Conservation (phyloP, 768 basidiomycete species). For the Mycena chlorophos region DNA sequence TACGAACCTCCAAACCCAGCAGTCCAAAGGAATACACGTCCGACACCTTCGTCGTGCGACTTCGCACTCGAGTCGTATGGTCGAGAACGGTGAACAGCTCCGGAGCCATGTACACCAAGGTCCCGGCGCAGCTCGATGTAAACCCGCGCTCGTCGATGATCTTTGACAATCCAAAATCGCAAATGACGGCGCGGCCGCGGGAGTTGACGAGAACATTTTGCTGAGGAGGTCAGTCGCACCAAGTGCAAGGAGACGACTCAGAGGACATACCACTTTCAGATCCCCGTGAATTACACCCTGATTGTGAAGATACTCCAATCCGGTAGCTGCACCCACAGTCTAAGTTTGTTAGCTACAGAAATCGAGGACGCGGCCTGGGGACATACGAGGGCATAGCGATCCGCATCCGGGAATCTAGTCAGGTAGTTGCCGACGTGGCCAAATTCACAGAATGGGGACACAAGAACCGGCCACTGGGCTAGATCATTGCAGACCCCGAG, state of each 20-base stretch:
- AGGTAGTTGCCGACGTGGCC: conserved; percentile 14
- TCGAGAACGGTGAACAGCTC: conserved; percentile 13
- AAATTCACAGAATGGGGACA: conserved; percentile 15
- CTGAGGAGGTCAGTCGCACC: neutral
- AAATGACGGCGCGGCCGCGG: conserved; percentile 5
- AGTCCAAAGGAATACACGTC: conserved; percentile 18
- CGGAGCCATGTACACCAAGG: conserved; percentile 15
- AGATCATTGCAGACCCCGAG: conserved; percentile 16
- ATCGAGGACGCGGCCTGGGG: neutral
- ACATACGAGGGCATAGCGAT: conserved; percentile 2
- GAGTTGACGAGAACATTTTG: conserved; percentile 17
- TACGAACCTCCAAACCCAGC: conserved; percentile 10
- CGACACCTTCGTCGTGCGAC: conserved; percentile 4
- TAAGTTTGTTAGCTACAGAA: neutral
- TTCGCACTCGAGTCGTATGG: neutral
- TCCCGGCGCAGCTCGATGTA: conserved; percentile 12
- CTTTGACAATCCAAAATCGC: conserved; percentile 20
- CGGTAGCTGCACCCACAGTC: neutral
- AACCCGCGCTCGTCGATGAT: conserved; percentile 7
- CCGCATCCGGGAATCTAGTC: neutral
- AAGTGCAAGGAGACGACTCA: neutral
- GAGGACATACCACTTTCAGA: conserved; percentile 8
- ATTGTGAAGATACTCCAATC: conserved; percentile 2
- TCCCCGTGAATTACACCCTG: conserved; percentile 7
- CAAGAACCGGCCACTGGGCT: conserved; percentile 5